Base-by-base conservation (phyloP, 2,329 filamentous ascomycete genomes). In the Stagonosporopsis rhizophila region DNA sequence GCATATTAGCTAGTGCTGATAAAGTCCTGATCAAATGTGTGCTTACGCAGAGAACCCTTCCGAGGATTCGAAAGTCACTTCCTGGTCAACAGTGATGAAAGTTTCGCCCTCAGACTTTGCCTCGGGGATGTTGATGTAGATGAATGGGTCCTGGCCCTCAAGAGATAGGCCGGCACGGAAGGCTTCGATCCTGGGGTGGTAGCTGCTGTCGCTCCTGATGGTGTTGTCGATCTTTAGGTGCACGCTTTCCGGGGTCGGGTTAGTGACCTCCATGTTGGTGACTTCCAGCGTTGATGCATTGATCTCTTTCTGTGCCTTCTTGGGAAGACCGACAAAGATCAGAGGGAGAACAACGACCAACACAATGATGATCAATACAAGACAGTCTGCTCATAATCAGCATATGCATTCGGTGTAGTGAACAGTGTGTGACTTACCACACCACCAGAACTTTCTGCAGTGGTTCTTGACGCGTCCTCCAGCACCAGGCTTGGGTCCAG, bases 251-350 rank as follows among this genome's bases (percentile, higher is more conserved):
- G 82, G 70, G 0, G 76, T 74, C 6, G 85, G 84, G 14, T 83
- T 69, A 15, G 76, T 78, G 59, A 87, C 81, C 35, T 78, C 64
- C 67, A 86, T 78, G n/a, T 75, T 71, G 1, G 76, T 80, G 58
- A 87, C 77, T 27, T 79, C 73, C 23, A 87, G 72, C 3, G 75
- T 79, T 1, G 85, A 81, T 28, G 78, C 72, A 63, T 85, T 79
- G 64, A 87, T 79, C 46, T 81, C 80, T 37, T 71, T 56, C 64
- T 87, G 85, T 30, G 84, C 84, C 54, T 84, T 84, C 28, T 81
- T 79, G 17, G 85, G 85, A 64, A 87, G 84, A 3, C 72, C 85
- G 47, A 87, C 85, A 64, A 81, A 87, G 42, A 87, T 78, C 35
- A 88, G 73, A 35, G 87, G 76, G 35, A 84, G 78, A 17, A 89